phyloP scores from a whole-genome alignment of 495 filamentous ascomycete species.

The Penicillium canescens region DNA sequence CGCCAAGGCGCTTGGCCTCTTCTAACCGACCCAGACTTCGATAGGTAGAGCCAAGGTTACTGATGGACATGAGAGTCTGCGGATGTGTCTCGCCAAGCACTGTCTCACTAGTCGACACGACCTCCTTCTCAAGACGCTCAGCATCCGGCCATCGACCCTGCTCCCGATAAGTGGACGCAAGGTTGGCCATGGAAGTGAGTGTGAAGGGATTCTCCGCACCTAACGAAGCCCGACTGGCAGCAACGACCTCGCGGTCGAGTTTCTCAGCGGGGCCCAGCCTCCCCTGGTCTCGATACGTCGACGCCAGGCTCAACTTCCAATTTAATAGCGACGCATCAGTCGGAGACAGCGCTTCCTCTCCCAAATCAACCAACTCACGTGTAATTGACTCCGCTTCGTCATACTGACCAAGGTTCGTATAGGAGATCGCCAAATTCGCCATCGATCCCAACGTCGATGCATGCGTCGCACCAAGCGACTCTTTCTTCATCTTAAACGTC shows the following conservation, averaged over 20 bases:
- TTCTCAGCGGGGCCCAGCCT: constrained; percentile 29
- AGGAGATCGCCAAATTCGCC: constrained; percentile 22
- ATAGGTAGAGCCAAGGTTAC: constrained; percentile 30
- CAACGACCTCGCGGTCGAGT: constrained; percentile 32
- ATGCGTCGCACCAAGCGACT: constrained; percentile 33
- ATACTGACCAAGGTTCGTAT: constrained; percentile 24
- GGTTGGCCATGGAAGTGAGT: constrained; percentile 20
- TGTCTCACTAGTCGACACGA: constrained; percentile 20
- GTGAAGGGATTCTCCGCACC: constrained; percentile 23
- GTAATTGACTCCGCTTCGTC: constrained; percentile 28
- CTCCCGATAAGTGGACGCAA: constrained; percentile 22
- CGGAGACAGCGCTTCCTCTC: constrained; percentile 21
- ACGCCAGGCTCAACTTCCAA: constrained; percentile 15
- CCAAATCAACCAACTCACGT: constrained; percentile 18
- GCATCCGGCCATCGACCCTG: constrained; percentile 23
- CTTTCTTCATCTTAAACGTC: constrained; percentile 13
- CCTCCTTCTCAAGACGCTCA: constrained; percentile 24
- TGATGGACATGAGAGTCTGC: constrained; percentile 31
- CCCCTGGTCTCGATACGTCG: constrained; percentile 24
- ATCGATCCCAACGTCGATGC: constrained; percentile 31
- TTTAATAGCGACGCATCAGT: constrained; percentile 27
- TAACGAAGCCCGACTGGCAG: constrained; percentile 16
- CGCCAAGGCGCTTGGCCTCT: constrained; percentile 29
- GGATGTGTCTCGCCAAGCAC: constrained; percentile 30
- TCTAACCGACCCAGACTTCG: constrained; percentile 27